Evolutionary conservation across 2,329 filamentous ascomycete species (phyloP), one percentile per base, ranked within the genome.

Genomic region (Ceratocystis papillata): DNA sequence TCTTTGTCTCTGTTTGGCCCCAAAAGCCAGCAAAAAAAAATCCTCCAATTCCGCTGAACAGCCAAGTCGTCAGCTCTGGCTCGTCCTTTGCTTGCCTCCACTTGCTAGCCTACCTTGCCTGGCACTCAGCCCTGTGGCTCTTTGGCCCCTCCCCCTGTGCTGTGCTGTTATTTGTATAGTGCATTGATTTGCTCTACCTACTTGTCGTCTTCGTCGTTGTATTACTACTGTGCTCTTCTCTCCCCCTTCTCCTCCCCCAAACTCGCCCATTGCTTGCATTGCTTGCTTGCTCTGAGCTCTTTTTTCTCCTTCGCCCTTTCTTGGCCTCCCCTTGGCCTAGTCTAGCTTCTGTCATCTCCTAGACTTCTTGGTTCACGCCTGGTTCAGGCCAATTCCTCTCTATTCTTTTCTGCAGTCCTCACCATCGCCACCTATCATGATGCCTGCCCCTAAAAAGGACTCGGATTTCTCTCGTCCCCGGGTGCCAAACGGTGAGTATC

Each of bases 361-460:
- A 48, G 57, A 50, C 48, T 25, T 50, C 48, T 50, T 50, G 48
- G 53, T 57, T 30, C 22, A 41, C 41, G 53, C 33, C 37, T 25
- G 53, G 48, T 28, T 25, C 48, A 59, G 6, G 30, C 41, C 33
- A 55, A 59, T 44, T 57, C 63, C 45, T 63, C 33, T 53, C 57
- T 57, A n/a, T 33, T 30, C 53, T 65, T 63, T 66, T 45, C n/a
- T 55, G 44, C 59, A 41, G n/a, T 41, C 22, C 45, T 63, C 60
- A 57, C 59, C 59, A 59, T 55, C 61, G 55, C 46, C 65, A 46
- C 61, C 64, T 33, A 44, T 33, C 69, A 73, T 72, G 22, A 77
- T 77, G 76, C 73, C 76, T 65, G 70, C 71, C 62, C 71, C 74
- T 22, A 77, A 76, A 73, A 77, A 77, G 70, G 76, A 78, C 60